These are phyloP conservation scores for Exserohilum turcica DNA, from an alignment of 2,329 filamentous ascomycete species.

Conservation along the genomic window DNA sequence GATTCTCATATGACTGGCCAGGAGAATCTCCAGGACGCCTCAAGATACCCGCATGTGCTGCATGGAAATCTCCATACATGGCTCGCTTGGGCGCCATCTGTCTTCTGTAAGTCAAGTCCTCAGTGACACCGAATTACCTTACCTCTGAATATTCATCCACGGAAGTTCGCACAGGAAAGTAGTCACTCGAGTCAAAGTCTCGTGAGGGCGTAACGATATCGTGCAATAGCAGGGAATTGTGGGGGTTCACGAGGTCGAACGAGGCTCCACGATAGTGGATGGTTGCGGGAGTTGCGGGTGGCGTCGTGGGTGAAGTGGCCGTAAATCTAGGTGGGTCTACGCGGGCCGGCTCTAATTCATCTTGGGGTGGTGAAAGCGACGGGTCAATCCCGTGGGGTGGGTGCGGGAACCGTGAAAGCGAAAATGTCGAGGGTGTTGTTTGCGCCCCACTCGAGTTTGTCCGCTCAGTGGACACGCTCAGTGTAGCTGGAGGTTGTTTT, in stretches of 20 bases:
- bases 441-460: slow-evolving; percentile 23
- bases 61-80: slow-evolving; percentile 37
- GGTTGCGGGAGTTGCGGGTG: slow-evolving; percentile 46
- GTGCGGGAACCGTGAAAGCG: slow-evolving; percentile 45
- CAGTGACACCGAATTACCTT: background rate
- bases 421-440: slow-evolving; percentile 32
- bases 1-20: slow-evolving; percentile 16
- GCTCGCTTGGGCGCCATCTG: slow-evolving; percentile 42
- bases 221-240: slow-evolving; percentile 43
- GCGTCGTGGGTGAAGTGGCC: slow-evolving; percentile 39
- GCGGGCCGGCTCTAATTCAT: slow-evolving; percentile 26
- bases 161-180: slow-evolving; percentile 31
- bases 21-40: slow-evolving; percentile 25
- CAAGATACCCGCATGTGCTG: slow-evolving; percentile 40
- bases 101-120: background rate
- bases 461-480: slow-evolving; percentile 30
- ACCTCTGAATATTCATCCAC: slow-evolving; percentile 34
- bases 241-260: slow-evolving; percentile 49
- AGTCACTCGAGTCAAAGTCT: slow-evolving; percentile 44
- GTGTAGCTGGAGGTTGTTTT: slow-evolving; percentile 18
- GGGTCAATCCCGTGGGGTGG: slow-evolving; percentile 33
- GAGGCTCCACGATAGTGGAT: slow-evolving; percentile 49
- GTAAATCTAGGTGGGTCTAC: slow-evolving; percentile 32
- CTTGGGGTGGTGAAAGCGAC: slow-evolving; percentile 26
- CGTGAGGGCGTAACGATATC: slow-evolving; percentile 46